Conservation (phyloP, 352 stramenopile species). For the Pythium aquatile region DNA sequence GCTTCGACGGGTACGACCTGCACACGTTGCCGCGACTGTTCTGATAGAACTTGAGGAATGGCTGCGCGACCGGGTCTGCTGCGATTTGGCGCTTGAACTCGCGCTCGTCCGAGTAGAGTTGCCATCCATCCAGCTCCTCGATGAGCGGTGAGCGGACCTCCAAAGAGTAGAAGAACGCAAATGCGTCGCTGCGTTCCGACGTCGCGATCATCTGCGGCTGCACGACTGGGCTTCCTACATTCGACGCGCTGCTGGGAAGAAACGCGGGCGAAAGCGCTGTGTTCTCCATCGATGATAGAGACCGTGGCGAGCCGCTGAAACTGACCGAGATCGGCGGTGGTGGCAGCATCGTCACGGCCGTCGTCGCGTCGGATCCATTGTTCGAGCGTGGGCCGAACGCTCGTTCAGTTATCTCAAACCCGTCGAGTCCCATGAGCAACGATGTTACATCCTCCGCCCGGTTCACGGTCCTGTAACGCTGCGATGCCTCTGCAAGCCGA, state of each 20-base stretch:
- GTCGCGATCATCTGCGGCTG: conserved; percentile 13
- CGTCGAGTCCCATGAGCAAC: conserved; percentile 12
- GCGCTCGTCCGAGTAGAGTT: conserved; percentile 66
- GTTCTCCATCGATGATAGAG: conserved; percentile 1
- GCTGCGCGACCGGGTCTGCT: conserved; percentile 49
- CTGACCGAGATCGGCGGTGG: background rate
- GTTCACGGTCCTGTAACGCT: conserved; percentile 48
- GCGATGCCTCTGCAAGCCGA: conserved; percentile 52
- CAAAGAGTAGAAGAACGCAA: conserved; percentile 68
- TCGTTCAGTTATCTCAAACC: conserved; percentile 11
- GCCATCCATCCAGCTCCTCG: conserved; percentile 67
- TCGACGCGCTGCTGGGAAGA: conserved; percentile 24
- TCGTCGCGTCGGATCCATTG: conserved; percentile 6
- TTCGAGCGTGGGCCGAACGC: conserved; percentile 7
- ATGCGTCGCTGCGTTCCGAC: conserved; percentile 55
- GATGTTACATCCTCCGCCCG: background rate
- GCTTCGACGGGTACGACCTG: conserved; percentile 76
- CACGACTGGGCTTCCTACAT: conserved; percentile 10
- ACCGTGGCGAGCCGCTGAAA: conserved; percentile 6
- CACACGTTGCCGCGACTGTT: conserved; percentile 81
- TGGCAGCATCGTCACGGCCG: background rate
- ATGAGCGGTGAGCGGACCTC: conserved; percentile 23
- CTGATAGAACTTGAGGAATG: conserved; percentile 83
- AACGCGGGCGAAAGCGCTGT: conserved; percentile 19
- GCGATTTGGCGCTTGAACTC: conserved; percentile 82